Percentiles rank a stretch among this genome's conserved stretches.
phyloP scores from a whole-genome alignment of 495 filamentous ascomycete genomes.

The Penicillium samsonianum region DNA sequence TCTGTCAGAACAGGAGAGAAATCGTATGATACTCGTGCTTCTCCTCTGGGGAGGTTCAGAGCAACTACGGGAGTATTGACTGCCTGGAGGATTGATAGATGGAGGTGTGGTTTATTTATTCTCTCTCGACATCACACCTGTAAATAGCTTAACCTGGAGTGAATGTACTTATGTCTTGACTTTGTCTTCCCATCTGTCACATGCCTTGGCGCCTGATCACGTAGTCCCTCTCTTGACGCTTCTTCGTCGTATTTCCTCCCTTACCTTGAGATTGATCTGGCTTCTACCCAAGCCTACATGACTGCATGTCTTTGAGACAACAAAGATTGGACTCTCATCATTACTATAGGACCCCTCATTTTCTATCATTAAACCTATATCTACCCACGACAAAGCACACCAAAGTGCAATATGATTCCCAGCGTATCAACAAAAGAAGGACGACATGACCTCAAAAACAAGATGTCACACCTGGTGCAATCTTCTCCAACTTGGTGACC shows the following conservation, averaged over 20 bases:
- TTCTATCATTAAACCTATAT: too few species aligned
- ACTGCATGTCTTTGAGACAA: not conserved
- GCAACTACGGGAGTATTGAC: slow-evolving; percentile 23
- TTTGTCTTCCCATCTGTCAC: not conserved
- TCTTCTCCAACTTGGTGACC: too few species aligned
- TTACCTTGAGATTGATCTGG: not conserved
- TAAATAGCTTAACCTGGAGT: not conserved
- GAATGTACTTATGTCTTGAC: not conserved
- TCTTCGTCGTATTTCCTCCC: not conserved
- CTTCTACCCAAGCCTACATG: not conserved
- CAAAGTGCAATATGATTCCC: too few species aligned
- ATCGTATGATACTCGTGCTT: slow-evolving; percentile 22
- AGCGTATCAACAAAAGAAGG: too few species aligned
- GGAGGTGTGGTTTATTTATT: slow-evolving; percentile 31
- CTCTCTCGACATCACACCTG: slow-evolving; percentile 19
- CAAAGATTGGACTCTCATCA: not conserved
- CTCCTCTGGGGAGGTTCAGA: slow-evolving; percentile 5
- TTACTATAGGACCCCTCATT: too few species aligned
- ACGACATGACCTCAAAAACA: too few species aligned
- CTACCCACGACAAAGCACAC: too few species aligned
- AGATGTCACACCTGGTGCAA: too few species aligned
- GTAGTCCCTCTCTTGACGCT: not conserved
- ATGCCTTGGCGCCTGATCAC: not conserved
- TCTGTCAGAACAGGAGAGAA: not conserved
- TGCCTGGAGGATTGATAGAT: slow-evolving; percentile 13